A percentile compares a stretch with the other conserved stretches of the same genome.
Conservation (phyloP, 73 alveolate species). For the Paramecium sexaurelia region DNA sequence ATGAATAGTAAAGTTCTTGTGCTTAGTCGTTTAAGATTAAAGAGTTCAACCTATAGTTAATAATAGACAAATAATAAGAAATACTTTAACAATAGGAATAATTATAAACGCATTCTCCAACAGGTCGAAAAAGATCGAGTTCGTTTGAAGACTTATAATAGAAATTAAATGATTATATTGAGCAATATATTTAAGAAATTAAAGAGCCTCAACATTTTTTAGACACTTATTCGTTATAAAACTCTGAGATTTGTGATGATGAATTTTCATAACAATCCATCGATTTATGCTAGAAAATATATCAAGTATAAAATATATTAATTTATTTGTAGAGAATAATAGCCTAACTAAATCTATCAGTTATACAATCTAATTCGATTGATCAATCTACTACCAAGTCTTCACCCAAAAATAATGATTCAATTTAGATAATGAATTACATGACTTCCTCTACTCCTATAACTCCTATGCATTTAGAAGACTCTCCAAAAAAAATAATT, state of each 20-base stretch:
- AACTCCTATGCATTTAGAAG: background rate
- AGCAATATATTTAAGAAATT: constrained; percentile 13
- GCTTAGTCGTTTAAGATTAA: background rate
- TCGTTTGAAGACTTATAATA: background rate
- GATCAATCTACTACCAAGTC: background rate
- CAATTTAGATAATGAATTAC: background rate
- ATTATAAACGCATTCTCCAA: background rate
- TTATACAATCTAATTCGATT: background rate
- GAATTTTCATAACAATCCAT: background rate
- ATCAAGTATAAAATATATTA: background rate
- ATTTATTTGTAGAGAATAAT: background rate
- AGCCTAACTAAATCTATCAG: background rate
- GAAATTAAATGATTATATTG: constrained; percentile 17
- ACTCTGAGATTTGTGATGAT: constrained; percentile 12
- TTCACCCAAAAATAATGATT: background rate
- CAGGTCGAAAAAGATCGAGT: background rate
- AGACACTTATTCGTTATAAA: background rate
- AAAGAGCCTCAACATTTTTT: background rate
- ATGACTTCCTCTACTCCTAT: constrained; percentile 12
- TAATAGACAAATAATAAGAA: background rate
- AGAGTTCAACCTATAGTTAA: background rate
- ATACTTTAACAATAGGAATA: background rate
- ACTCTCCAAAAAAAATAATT: background rate
- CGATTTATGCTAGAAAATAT: constrained; percentile 4
- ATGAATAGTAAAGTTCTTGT: background rate